Base-by-base conservation (phyloP, 1,139 yeast species). In the Blastobotrys buckinghamii region DNA sequence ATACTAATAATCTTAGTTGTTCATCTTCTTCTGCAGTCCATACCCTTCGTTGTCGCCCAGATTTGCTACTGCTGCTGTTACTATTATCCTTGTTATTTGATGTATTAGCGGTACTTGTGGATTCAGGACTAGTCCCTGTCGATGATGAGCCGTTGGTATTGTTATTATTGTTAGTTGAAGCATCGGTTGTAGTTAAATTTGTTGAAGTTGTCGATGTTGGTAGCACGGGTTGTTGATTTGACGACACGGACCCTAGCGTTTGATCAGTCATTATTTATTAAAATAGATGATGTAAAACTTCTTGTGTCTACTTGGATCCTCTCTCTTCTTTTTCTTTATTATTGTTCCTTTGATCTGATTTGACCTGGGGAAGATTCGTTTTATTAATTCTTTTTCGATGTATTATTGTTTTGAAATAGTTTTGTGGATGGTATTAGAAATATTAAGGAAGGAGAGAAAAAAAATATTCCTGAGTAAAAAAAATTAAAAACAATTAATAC, bases 1-100 rank as follows among this genome's bases (percentile, higher is more conserved):
- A 81, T 15, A 90, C 95, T 53, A 81, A 77, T 45, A 77, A 72
- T 30, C 90, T 81, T 54, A 90, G 69, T 50, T 70, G 67, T 46
- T 88, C 72, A 63, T 90, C 97, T 62, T 90, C 97, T 30, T 82
- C 87, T 44, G 77, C 64, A 1, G 82, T 74, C 97, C 97, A 90
- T 9, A 84, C 82, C 59, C 87, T 76, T 19, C 71, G 56, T 22
- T 56, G 50, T 13, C 57, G 2, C 5, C 27, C 16, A 9, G 5
- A 3, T 37, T 12, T 10, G 8, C 17, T 10, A 24, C 22, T 24
- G 17, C n/a, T 24, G 13, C 19, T 37, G 24, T 24, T 10, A 16
- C 17, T 35, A 5, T 4, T 35, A 13, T 13, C 17, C 2, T 16
- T 24, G 17, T 5, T 13, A 35, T 13, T 16, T 3, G 19, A 4